Percentiles rank a stretch among this genome's conserved stretches.
phyloP scores from a whole-genome alignment of 1,284 basidiomycete species.

The Rhodofomes roseus region DNA sequence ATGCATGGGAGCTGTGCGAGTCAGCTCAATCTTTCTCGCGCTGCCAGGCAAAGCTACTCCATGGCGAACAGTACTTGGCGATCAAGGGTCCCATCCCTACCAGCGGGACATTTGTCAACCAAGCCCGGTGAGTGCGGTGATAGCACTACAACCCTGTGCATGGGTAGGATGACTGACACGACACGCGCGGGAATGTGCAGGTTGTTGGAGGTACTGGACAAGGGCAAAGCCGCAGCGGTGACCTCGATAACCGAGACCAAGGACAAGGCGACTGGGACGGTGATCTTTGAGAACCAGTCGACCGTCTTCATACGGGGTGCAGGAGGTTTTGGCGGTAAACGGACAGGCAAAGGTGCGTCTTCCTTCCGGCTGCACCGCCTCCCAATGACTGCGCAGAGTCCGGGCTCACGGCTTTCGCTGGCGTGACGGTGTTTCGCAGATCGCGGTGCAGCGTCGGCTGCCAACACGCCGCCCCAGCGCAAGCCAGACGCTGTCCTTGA shows the following conservation, averaged over 20 bases:
- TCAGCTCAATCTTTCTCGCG: constrained; percentile 2
- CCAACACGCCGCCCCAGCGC: constrained; percentile 81
- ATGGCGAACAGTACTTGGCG: constrained; percentile 94
- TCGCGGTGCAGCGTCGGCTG: constrained; percentile 85
- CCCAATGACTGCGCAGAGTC: neutral
- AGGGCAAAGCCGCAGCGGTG: constrained; percentile 90
- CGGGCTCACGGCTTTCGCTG: neutral
- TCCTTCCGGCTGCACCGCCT: neutral
- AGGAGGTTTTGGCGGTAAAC: constrained; percentile 94
- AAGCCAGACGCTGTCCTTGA: constrained; percentile 83
- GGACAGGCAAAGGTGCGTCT: constrained; percentile 68
- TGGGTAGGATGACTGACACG: neutral
- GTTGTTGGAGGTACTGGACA: constrained; percentile 79
- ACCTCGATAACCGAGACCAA: constrained; percentile 77
- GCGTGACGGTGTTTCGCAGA: constrained; percentile 43
- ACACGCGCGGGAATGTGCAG: constrained; percentile 38
- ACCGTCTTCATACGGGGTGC: constrained; percentile 93
- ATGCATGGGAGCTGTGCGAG: neutral
- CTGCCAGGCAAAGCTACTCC: constrained; percentile 84
- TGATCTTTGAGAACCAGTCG: constrained; percentile 91
- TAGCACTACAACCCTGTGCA: neutral
- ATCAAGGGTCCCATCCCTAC: constrained; percentile 90
- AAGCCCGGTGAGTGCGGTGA: constrained; percentile 51
- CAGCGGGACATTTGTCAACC: constrained; percentile 78
- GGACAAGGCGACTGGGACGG: constrained; percentile 74